Percentiles rank a stretch among this genome's conserved stretches.
These are phyloP conservation scores for Wickerhamiella azymoides DNA, from an alignment of 805 yeast species.

Conservation along the genomic window DNA sequence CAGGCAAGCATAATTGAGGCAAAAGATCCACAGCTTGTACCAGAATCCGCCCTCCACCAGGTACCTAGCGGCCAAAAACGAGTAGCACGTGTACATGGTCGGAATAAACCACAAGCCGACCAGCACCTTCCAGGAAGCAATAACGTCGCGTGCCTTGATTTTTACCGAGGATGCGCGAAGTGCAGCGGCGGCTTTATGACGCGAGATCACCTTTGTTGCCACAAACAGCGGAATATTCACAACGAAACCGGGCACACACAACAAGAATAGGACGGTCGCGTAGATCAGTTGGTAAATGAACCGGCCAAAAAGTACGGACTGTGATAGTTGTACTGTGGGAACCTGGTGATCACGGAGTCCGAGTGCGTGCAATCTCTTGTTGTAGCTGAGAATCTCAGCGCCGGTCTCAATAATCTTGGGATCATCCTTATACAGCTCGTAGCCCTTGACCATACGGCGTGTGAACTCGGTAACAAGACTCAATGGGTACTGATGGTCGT, in stretches of 20 bases:
- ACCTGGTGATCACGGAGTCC: conserved; percentile 65
- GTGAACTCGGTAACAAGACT: conserved; percentile 83
- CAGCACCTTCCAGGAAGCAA: conserved; percentile 94
- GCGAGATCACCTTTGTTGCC: conserved; percentile 60
- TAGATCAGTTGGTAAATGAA: conserved; percentile 41
- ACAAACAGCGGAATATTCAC: conserved; percentile 81
- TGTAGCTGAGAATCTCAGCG: conserved; percentile 53
- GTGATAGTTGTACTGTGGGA: conserved; percentile 38
- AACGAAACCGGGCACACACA: conserved; percentile 79
- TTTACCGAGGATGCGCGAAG: conserved; percentile 80
- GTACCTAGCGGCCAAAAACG: conserved; percentile 32
- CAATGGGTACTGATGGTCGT: conserved; percentile 53
- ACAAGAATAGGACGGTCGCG: conserved; percentile 39
- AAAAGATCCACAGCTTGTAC: conserved; percentile 23
- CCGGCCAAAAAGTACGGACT: conserved; percentile 35
- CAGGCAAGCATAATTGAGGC: conserved; percentile 48
- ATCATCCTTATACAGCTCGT: conserved; percentile 55
- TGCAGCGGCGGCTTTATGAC: conserved; percentile 60
- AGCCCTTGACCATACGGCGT: conserved; percentile 73
- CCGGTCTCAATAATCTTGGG: conserved; percentile 51
- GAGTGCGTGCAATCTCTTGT: conserved; percentile 45
- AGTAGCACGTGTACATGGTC: conserved; percentile 64
- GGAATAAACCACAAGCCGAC: conserved; percentile 87
- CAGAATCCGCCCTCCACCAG: conserved; percentile 24
- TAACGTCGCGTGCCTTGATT: conserved; percentile 81